Evolutionary conservation across 805 yeast species (phyloP), one percentile per base, ranked within the genome.

Genomic region (Barnettozyma populi): DNA sequence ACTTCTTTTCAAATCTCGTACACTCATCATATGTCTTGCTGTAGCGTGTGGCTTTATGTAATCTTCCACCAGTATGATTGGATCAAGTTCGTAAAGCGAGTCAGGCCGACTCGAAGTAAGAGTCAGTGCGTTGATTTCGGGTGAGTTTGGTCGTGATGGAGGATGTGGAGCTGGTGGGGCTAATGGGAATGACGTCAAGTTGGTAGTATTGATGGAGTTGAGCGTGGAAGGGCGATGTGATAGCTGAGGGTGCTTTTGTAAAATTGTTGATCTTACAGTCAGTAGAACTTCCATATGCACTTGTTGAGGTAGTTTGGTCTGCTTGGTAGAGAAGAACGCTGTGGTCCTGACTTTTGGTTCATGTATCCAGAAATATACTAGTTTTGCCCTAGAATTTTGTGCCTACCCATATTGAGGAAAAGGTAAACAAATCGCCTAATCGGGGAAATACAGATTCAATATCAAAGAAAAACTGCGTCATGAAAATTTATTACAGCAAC

Each of bases 21-120:
- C 65, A 3, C 73, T 67, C 0, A 67, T 45, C 41, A 61, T 61
- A 44, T 61, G 59, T 46, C 60, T 56, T 9, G 55, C 44, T 7
- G 46, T 18, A 10, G 39, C 51, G 37, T 49, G 52, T n/a, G 51
- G 60, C 14, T 67, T 64, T 52, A 80, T 68, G 57, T 80, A 80
- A 55, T 80, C 86, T 54, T 80, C 86, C 9, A 80, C 73, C 18
- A 80, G 60, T 1, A 79, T 79, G 5, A 64, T 62, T 1, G 68
- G 66, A 36, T 63, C 65, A 7, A 49, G 50, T 41, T 56, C 56
- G 13, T 37, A 37, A 9, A 37, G 29, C 8, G 41, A 37, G 18
- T n/a, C 14, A 6, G 41, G 25, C 9, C 27, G 41, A 19, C 41
- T 37, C 8, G 41, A 37, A 14, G 41, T 37, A 2, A 37, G 21